Evolutionary conservation across 352 stramenopile species (phyloP).

Genomic region (Phytopythium cucurbitacearum): DNA sequence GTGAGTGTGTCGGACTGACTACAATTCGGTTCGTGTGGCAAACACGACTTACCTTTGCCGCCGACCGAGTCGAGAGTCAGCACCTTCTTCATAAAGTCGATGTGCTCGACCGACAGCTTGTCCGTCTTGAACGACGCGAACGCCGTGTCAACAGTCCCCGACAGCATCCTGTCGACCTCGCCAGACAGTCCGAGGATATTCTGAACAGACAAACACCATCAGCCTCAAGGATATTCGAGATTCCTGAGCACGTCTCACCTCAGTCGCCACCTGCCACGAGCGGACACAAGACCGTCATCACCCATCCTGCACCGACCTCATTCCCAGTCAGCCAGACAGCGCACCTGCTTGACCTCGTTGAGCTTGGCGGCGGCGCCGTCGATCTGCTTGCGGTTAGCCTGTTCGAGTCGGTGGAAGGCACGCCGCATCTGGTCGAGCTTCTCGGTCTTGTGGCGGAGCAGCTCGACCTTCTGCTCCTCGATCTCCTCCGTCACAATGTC

Average conservation of each 20-base stretch:
- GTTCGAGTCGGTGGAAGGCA: conserved; percentile 35
- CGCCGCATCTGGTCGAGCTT: conserved; percentile 42
- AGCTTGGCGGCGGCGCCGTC: conserved; percentile 44
- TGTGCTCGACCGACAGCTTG: conserved; percentile 41
- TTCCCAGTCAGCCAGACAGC: background rate
- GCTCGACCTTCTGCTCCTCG: conserved; percentile 40
- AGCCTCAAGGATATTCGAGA: background rate
- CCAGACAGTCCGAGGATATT: conserved; percentile 51
- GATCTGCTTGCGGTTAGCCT: conserved; percentile 38
- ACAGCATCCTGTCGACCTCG: conserved; percentile 42
- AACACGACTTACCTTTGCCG: background rate
- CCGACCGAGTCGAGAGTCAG: conserved; percentile 33
- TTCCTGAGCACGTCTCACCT: conserved; percentile 7
- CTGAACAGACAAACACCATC: background rate
- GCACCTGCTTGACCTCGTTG: conserved; percentile 39
- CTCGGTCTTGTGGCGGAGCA: conserved; percentile 42
- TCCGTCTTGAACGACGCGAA: conserved; percentile 57
- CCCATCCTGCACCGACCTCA: background rate
- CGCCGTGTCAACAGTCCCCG: conserved; percentile 47
- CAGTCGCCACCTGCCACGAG: conserved; percentile 25
- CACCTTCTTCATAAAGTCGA: conserved; percentile 53
- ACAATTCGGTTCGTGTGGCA: background rate
- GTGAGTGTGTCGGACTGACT: conserved; percentile 5
- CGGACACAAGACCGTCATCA: background rate
- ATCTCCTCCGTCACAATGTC: conserved; percentile 57